phyloP scores from a whole-genome alignment of 2,329 filamentous ascomycete species.

The Aspergillus neotritici region DNA sequence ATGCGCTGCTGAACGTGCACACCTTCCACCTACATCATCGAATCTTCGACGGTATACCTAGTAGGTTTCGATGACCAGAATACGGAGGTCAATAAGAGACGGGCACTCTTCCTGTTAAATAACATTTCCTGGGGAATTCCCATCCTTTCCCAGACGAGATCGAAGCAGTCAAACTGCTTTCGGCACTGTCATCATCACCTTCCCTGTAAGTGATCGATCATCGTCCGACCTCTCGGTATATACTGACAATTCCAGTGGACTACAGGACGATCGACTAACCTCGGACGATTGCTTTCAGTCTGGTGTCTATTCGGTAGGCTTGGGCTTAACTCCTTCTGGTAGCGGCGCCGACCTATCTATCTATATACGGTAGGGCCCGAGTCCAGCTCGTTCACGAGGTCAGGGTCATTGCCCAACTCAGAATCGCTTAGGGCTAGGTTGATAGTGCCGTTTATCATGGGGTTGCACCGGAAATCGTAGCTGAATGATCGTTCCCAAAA shows the following conservation, averaged over 20 bases:
- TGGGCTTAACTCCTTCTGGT: no score
- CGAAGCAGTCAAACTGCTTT: conserved; percentile 1
- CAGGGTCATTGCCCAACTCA: no score
- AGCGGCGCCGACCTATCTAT: no score
- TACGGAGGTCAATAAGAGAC: background rate
- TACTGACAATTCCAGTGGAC: conserved; percentile 2
- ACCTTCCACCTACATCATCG: conserved; percentile 2
- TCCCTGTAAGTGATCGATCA: conserved; percentile 1
- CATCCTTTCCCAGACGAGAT: background rate
- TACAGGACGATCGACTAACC: no score
- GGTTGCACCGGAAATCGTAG: no score
- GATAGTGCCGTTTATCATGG: no score
- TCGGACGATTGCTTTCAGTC: no score
- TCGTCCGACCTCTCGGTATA: background rate
- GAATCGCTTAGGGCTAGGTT: no score
- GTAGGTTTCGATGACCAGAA: background rate
- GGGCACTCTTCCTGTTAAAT: background rate
- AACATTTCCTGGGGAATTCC: background rate
- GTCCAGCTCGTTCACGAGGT: no score
- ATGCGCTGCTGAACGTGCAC: conserved; percentile 1
- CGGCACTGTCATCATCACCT: conserved; percentile 3
- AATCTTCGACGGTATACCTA: conserved; percentile 1
- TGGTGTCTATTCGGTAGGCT: no score
- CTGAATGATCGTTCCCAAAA: no score
- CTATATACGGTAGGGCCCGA: no score